Percentiles rank a stretch among this genome's conserved stretches.
Conservation (phyloP, 164 flowering plant genomes). For the Stephania yunnanensis region DNA sequence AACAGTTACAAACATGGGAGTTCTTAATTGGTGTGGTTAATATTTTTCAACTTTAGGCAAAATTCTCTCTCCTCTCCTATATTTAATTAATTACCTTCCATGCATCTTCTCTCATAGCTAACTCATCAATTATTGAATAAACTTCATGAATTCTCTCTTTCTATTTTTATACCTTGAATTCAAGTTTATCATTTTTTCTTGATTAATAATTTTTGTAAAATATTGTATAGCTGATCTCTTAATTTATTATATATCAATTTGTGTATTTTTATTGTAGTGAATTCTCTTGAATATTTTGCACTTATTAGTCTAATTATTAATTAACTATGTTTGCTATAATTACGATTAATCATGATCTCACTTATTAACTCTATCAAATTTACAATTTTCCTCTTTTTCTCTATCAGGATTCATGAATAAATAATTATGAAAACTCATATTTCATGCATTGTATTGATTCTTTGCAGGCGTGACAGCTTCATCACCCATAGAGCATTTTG, state of each 20-base stretch:
- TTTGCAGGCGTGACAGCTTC: slow-evolving; percentile 84
- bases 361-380: too few species aligned
- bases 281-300: too few species aligned
- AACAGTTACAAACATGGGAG: slow-evolving; percentile 6
- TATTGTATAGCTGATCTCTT: neutral
- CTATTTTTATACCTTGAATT: neutral
- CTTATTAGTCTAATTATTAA: too few species aligned
- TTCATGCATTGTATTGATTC: neutral
- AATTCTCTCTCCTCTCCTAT: neutral
- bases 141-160: neutral
- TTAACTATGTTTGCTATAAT: neutral
- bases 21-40: slow-evolving; percentile 2
- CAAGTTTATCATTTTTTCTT: neutral
- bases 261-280: too few species aligned
- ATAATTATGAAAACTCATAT: neutral
- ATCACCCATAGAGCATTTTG: slow-evolving; percentile 91
- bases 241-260: neutral
- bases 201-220: neutral
- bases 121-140: neutral
- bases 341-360: neutral
- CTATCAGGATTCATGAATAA: neutral
- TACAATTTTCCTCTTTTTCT: too few species aligned
- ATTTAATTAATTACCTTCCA: neutral
- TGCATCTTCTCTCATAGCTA: neutral
- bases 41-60: slow-evolving; percentile 5